Percentiles rank a stretch among this genome's conserved stretches.
Evolutionary conservation across 1,139 yeast genomes (phyloP).

Genomic region (Lodderomyces jiufengensis): DNA sequence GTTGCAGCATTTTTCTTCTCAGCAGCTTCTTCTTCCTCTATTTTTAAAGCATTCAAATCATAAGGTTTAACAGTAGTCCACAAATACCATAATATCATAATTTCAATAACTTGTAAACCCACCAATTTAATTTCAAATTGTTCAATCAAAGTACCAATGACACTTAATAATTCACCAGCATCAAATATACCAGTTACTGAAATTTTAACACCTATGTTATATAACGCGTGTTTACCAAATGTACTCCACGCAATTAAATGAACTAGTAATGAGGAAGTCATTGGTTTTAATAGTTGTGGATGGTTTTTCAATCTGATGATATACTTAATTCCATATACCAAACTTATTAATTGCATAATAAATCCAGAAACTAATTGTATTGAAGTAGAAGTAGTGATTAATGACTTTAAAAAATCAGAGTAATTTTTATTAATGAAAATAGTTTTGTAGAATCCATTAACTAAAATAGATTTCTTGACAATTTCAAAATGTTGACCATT

Average conservation of each 20-base stretch:
- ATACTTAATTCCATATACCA: slow-evolving; percentile 8
- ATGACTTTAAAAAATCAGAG: background rate
- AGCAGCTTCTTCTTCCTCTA: background rate
- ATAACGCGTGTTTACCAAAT: slow-evolving; percentile 7
- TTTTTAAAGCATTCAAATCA: slow-evolving; percentile 4
- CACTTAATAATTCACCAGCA: slow-evolving; percentile 12
- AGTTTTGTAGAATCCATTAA: slow-evolving; percentile 8
- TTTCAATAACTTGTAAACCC: slow-evolving; percentile 10
- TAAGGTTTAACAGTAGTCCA: slow-evolving; percentile 10
- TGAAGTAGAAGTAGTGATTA: slow-evolving; percentile 1
- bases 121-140: slow-evolving; percentile 7
- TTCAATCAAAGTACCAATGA: slow-evolving; percentile 11
- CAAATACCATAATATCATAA: slow-evolving; percentile 12
- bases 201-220: slow-evolving; percentile 4
- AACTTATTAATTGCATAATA: slow-evolving; percentile 6
- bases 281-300: slow-evolving; percentile 4
- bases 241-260: slow-evolving; percentile 13
- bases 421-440: slow-evolving; percentile 1
- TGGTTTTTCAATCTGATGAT: slow-evolving; percentile 5
- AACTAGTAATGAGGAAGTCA: slow-evolving; percentile 9
- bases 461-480: slow-evolving; percentile 13
- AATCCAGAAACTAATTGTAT: slow-evolving; percentile 5
- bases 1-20: no score
- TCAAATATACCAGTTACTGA: slow-evolving; percentile 12
- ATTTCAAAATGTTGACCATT: slow-evolving; percentile 8